Conservation (phyloP, 106 monocot species). For the Triglochin maritima region DNA sequence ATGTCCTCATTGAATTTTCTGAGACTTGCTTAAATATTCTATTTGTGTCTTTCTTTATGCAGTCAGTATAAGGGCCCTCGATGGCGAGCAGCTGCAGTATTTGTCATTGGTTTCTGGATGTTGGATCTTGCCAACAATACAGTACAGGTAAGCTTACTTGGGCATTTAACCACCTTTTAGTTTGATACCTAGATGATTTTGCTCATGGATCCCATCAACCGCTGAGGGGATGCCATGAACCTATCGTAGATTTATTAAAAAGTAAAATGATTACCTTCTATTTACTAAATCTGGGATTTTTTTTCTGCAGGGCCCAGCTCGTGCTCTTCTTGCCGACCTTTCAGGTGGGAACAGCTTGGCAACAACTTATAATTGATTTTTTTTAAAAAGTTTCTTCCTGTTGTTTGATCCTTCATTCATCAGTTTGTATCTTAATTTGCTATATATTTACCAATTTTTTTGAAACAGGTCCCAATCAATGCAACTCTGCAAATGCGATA, state of each 20-base stretch:
- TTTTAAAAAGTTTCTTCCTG: no score
- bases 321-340: slow-evolving; percentile 95
- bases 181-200: not conserved
- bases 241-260: not conserved
- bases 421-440: not conserved
- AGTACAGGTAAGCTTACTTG: slow-evolving; percentile 54
- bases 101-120: slow-evolving; percentile 96
- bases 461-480: slow-evolving; percentile 62
- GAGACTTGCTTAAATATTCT: not conserved
- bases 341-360: slow-evolving; percentile 40
- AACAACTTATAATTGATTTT: no score
- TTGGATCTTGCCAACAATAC: slow-evolving; percentile 98
- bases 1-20: not conserved
- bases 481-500: slow-evolving; percentile 88
- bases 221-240: no score
- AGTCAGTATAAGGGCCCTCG: slow-evolving; percentile 78
- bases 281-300: not conserved
- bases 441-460: not conserved
- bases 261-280: no score
- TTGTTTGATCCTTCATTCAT: no score
- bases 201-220: not conserved
- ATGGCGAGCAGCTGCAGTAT: slow-evolving; percentile 71
- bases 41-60: slow-evolving; percentile 10
- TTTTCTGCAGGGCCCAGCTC: slow-evolving; percentile 71
- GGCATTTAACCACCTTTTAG: not conserved